phyloP scores from a whole-genome alignment of 768 basidiomycete genomes.

The Albatrellus ellisii region DNA sequence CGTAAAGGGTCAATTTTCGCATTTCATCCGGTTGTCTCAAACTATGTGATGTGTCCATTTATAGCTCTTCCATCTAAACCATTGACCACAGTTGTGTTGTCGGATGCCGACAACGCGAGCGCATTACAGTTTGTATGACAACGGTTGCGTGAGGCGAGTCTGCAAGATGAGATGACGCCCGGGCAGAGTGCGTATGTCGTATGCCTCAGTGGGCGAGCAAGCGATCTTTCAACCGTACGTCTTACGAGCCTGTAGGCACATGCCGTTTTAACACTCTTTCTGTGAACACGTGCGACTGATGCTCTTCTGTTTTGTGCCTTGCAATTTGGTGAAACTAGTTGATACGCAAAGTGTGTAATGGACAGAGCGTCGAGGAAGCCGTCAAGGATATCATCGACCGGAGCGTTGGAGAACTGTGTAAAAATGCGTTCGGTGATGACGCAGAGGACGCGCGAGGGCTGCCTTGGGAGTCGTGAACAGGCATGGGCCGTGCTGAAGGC shows the following conservation, averaged over 20 bases:
- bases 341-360: slow-evolving; percentile 73
- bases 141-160: slow-evolving; percentile 50
- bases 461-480: slow-evolving; percentile 78
- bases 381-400: slow-evolving; percentile 83
- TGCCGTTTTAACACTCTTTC: neutral
- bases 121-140: slow-evolving; percentile 72
- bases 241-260: neutral
- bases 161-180: slow-evolving; percentile 37
- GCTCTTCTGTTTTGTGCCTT: too few relatives aligned
- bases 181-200: slow-evolving; percentile 48
- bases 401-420: slow-evolving; percentile 72
- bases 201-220: slow-evolving; percentile 80
- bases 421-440: slow-evolving; percentile 91
- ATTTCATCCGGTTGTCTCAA: neutral
- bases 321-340: slow-evolving; percentile 30
- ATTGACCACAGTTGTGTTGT: slow-evolving; percentile 61
- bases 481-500: slow-evolving; percentile 74
- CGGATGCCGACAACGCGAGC: slow-evolving; percentile 74
- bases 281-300: too few relatives aligned
- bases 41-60: neutral
- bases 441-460: slow-evolving; percentile 73
- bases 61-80: slow-evolving; percentile 78
- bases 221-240: slow-evolving; percentile 75
- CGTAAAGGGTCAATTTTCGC: slow-evolving; percentile 44
- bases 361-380: slow-evolving; percentile 60